phyloP scores from a whole-genome alignment of 2,329 filamentous ascomycete genomes.

The Aspergillus ustus region DNA sequence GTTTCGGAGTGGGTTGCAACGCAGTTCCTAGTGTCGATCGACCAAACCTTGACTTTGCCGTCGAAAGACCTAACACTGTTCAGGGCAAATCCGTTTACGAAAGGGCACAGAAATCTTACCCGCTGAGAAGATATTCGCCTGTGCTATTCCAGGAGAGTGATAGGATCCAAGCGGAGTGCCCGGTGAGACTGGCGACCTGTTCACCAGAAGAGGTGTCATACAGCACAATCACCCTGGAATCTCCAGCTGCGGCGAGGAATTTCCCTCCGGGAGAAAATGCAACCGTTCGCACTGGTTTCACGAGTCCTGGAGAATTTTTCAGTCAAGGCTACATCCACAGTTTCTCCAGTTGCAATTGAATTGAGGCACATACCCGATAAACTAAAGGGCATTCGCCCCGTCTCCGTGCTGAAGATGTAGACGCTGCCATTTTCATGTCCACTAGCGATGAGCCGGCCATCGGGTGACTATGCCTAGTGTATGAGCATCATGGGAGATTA shows the following conservation, averaged over 20 bases:
- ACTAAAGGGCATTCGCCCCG: constrained; percentile 81
- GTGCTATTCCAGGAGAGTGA: constrained; percentile 91
- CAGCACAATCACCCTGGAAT: constrained; percentile 83
- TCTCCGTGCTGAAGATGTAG: constrained; percentile 94
- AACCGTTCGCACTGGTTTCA: constrained; percentile 83
- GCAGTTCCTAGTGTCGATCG: constrained; percentile 78
- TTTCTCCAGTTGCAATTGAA: background rate
- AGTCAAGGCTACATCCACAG: background rate
- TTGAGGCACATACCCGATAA: constrained; percentile 67
- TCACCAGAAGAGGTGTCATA: constrained; percentile 94
- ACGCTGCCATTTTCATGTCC: constrained; percentile 91
- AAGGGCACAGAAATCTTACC: constrained; percentile 51
- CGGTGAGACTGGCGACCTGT: constrained; percentile 82
- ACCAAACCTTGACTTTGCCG: constrained; percentile 96
- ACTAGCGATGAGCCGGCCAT: constrained; percentile 85
- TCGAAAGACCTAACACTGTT: constrained; percentile 69
- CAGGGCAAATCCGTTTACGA: background rate
- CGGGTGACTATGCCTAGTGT: constrained; percentile 56
- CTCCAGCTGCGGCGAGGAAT: constrained; percentile 85
- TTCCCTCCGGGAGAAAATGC: constrained; percentile 86
- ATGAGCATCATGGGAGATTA: constrained; percentile 19
- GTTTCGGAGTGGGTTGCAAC: constrained; percentile 94
- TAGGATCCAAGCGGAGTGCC: constrained; percentile 85
- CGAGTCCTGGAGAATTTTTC: constrained; percentile 64
- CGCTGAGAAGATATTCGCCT: constrained; percentile 87